A percentile compares a stretch with the other conserved stretches of the same genome.
Evolutionary conservation across 1,284 basidiomycete species (phyloP).

Genomic region (Ganoderma meredithae): DNA sequence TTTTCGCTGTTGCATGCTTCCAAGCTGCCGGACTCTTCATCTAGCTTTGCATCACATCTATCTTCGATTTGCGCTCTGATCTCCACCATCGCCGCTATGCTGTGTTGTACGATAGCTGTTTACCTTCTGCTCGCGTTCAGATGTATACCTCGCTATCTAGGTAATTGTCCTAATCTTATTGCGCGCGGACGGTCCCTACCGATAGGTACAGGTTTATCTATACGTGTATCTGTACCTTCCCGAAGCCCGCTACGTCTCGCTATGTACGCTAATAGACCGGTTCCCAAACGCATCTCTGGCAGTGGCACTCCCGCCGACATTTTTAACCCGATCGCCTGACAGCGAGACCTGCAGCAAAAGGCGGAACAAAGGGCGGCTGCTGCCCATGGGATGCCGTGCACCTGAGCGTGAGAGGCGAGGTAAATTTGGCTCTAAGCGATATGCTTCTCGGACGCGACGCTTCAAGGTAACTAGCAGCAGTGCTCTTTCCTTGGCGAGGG

Average conservation of each 20-base stretch:
- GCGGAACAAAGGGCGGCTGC: not conserved
- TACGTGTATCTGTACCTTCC: conserved; percentile 2
- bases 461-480: conserved; percentile 8
- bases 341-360: not conserved
- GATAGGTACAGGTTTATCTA: conserved; percentile 1
- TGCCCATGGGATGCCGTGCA: not conserved
- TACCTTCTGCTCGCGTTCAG: not conserved
- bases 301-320: not conserved
- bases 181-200: conserved; percentile 4
- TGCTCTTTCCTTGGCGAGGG: conserved; percentile 10
- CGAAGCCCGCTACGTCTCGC: not conserved
- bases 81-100: not conserved
- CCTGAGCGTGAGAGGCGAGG: conserved; percentile 13
- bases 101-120: conserved; percentile 15
- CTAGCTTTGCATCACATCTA: not conserved
- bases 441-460: conserved; percentile 18
- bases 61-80: not conserved
- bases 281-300: not conserved
- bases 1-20: not conserved
- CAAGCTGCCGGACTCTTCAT: not conserved
- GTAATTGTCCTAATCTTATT: conserved; percentile 14
- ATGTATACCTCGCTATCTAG: conserved; percentile 19
- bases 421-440: conserved; percentile 32
- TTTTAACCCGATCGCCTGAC: not conserved
- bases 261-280: conserved; percentile 8